A percentile compares a stretch with the other conserved stretches of the same genome.
Conservation (phyloP, 179 eudicot genomes). For the Corrigiola litoralis region DNA sequence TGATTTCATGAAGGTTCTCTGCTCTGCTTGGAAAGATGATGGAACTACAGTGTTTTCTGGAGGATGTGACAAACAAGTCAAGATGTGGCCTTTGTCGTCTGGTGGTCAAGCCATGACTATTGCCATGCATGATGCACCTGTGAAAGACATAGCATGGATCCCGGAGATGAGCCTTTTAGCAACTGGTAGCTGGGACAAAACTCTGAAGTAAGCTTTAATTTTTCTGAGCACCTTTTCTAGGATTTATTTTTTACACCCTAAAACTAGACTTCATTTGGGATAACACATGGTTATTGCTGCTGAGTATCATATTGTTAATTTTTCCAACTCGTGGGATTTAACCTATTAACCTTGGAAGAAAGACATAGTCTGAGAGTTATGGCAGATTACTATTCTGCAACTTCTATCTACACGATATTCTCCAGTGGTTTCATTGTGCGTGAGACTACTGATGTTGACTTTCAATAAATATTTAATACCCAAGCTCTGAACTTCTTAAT, state of each 20-base stretch:
- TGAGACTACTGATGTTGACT: not conserved
- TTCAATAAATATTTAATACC: not conserved
- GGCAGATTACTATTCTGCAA: not conserved
- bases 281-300: not conserved
- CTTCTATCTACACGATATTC: not conserved
- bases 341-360: not conserved
- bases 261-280: not conserved
- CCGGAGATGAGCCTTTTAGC: constrained; percentile 82
- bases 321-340: not conserved
- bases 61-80: constrained; percentile 94
- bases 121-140: constrained; percentile 89
- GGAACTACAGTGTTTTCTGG: constrained; percentile 93
- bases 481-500: too few species aligned
- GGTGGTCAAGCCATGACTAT: constrained; percentile 75
- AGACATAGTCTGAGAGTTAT: not conserved
- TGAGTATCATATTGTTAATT: not conserved
- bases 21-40: constrained; percentile 96
- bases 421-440: not conserved
- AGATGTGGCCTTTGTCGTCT: constrained; percentile 85
- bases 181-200: constrained; percentile 92
- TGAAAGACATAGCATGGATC: constrained; percentile 88
- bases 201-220: constrained; percentile 45
- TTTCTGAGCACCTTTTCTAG: not conserved
- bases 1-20: constrained; percentile 45
- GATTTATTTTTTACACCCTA: not conserved